Evolutionary conservation across 345 rosid genomes (phyloP).

Genomic region (Erysimum cheiranthoides): DNA sequence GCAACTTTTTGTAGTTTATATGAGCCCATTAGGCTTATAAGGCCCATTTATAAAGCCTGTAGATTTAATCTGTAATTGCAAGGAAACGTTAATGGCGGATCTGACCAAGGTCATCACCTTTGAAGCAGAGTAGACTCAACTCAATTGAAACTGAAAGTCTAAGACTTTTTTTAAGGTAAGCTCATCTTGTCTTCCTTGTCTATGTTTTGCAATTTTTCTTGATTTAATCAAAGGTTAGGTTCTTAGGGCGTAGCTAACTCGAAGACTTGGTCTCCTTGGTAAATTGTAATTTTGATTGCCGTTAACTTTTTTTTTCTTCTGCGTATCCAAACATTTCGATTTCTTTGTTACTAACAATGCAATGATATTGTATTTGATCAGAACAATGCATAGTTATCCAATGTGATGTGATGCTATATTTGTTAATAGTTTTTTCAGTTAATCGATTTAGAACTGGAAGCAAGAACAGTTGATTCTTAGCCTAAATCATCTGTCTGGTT

Average conservation of each 20-base stretch:
- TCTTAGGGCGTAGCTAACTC: neutral
- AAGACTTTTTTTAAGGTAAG: conserved; percentile 26
- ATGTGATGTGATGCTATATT: conserved; percentile 4
- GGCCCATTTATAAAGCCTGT: conserved; percentile 12
- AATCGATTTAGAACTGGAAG: neutral
- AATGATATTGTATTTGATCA: neutral
- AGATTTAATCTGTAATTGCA: neutral
- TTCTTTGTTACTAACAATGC: neutral
- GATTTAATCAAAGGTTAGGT: neutral
- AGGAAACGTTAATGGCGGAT: conserved; percentile 15
- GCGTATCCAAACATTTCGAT: neutral
- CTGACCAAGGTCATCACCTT: conserved; percentile 20
- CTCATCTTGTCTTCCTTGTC: conserved; percentile 1
- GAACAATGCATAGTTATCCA: conserved; percentile 1
- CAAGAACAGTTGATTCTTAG: conserved; percentile 6
- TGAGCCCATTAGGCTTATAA: conserved; percentile 15
- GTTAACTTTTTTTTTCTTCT: conserved; percentile 3
- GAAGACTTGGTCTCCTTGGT: neutral
- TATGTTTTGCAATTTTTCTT: neutral
- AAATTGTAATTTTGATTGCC: neutral
- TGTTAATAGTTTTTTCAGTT: neutral
- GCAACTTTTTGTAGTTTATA: neutral
- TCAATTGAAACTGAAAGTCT: conserved; percentile 25
- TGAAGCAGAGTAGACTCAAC: conserved; percentile 16
- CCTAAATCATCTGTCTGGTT: neutral